phyloP scores from a whole-genome alignment of 306 rosid species.

The Gillenia trifoliata region DNA sequence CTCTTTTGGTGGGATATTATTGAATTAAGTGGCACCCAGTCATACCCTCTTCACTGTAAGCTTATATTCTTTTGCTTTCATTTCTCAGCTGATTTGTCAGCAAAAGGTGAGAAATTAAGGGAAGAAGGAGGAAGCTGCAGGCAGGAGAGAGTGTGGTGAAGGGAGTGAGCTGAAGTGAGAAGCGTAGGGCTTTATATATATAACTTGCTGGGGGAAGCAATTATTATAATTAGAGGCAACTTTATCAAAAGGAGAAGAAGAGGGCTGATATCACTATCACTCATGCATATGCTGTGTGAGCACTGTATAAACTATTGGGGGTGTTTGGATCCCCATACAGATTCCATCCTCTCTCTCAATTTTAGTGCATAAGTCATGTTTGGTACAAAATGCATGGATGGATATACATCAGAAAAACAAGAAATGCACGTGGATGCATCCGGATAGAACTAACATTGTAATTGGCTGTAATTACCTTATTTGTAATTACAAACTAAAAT shows the following conservation, averaged over 20 bases:
- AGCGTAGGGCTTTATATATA: not conserved
- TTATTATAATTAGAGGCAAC: not conserved
- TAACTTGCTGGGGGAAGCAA: not conserved
- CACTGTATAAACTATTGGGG: not conserved
- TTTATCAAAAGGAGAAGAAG: not conserved
- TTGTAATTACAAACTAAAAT: too few relatives aligned
- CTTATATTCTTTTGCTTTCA: not conserved
- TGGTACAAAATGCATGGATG: too few relatives aligned
- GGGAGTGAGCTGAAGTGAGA: not conserved
- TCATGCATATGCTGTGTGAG: not conserved
- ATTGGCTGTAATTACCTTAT: too few relatives aligned
- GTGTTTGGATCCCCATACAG: not conserved
- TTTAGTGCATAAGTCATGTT: too few relatives aligned
- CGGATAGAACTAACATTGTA: too few relatives aligned
- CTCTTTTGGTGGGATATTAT: constrained; percentile 1
- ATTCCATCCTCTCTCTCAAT: too few relatives aligned
- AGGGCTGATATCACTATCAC: not conserved
- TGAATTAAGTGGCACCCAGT: too few relatives aligned
- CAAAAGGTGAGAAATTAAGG: not conserved
- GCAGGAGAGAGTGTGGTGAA: not conserved
- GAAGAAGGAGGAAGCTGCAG: not conserved
- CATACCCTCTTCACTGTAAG: not conserved
- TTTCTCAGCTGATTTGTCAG: not conserved
- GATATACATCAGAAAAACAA: not conserved
- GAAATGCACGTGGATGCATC: not conserved